Base-by-base conservation (phyloP, 2,329 filamentous ascomycete species). In the Diaporthe sp. region DNA sequence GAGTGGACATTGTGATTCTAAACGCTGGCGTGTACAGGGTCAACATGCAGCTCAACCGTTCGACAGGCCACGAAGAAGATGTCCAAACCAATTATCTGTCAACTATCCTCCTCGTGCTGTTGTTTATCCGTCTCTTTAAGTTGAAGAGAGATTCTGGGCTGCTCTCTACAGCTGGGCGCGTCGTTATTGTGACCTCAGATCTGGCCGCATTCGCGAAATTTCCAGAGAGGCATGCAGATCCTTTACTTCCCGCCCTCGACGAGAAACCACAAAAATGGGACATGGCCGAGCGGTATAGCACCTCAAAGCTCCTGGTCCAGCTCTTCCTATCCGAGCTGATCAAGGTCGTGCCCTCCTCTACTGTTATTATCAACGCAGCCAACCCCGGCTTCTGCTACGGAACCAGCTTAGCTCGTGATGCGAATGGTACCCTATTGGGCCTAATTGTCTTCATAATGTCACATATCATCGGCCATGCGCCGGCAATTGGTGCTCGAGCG, bases 241-340 rank as follows among this genome's bases (percentile, higher is more conserved):
- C 79, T 4, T 73, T 80, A 2, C 74, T 80, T 2, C 44, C 77
- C 0, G 75, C 78, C 2, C 60, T 82, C 6, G 79, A 81, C 15
- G 12, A 72, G 25, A 68, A 73, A 34, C 37, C 53, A 1, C 6
- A 17, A 31, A 76, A 71, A 15, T 75, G 79, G 22, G 76, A 80
- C 12, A 76, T 78, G 13, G 67, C 71, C 31, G 78, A 78, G 37
- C 49, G 73, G 2, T 76, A 78, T 34, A 25, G 68, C 0, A 62
- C 72, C 8, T 81, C 79, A 2, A 85, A 84, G 76, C 77, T 82
- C 0, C 74, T 85, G 1, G 80, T 78, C 12, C 80, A 83, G 46
- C 79, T 85, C 67, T 85, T 83, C 72, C 44, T 85, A 13, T 77
- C 78, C 4, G 80, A 82, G 73, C 77, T 85, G 12, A 76, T 78